These are phyloP conservation scores for Irpex lacteus DNA, from an alignment of 1,284 basidiomycete species.

Conservation along the genomic window DNA sequence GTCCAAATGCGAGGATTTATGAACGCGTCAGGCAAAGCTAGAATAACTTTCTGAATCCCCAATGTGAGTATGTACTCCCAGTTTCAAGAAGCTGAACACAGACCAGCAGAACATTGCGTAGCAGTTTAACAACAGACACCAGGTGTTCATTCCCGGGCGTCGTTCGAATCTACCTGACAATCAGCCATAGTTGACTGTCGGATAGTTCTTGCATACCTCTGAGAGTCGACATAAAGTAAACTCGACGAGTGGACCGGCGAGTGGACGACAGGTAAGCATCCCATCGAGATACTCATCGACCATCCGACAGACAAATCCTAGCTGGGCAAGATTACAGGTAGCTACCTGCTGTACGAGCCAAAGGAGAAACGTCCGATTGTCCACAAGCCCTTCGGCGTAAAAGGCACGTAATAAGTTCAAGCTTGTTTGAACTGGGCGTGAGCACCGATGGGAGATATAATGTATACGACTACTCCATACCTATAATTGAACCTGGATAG, in stretches of 20 bases:
- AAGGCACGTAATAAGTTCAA: constrained; percentile 75
- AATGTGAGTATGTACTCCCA: neutral
- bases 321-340: constrained; percentile 79
- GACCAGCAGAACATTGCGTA: constrained; percentile 61
- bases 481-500: constrained; percentile 80
- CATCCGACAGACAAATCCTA: constrained; percentile 76
- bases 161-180: constrained; percentile 43
- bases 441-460: constrained; percentile 11
- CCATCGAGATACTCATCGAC: constrained; percentile 80
- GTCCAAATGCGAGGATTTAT: constrained; percentile 72
- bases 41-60: constrained; percentile 51
- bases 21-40: constrained; percentile 68
- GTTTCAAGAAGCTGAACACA: neutral
- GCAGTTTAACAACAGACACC: constrained; percentile 48
- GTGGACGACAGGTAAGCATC: constrained; percentile 62
- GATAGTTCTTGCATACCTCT: constrained; percentile 50
- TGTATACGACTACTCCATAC: constrained; percentile 36
- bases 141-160: constrained; percentile 54
- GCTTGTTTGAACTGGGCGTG: constrained; percentile 35
- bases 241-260: constrained; percentile 65
- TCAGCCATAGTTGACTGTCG: neutral
- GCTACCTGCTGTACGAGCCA: constrained; percentile 85
- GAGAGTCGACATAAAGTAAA: constrained; percentile 63
- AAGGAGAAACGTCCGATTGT: constrained; percentile 73
- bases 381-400: constrained; percentile 80